phyloP scores from a whole-genome alignment of 2,329 filamentous ascomycete genomes.

The Neofusicoccum cordaticola region DNA sequence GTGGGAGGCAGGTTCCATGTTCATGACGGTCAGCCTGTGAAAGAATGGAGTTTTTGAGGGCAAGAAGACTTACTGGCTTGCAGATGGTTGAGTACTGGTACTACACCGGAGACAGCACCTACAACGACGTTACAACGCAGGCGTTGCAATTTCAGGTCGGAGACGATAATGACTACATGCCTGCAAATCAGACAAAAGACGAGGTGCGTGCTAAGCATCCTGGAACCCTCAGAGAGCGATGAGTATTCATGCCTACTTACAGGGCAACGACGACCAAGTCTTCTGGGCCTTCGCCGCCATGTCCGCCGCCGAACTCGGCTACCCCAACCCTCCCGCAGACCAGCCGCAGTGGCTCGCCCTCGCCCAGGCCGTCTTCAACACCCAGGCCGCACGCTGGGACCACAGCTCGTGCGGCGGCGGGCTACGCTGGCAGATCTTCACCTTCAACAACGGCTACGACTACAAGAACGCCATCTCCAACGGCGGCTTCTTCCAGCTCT shows the following conservation, averaged over 20 bases:
- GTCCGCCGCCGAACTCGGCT: slow-evolving; percentile 53
- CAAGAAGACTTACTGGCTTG: not conserved
- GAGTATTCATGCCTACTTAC: not conserved
- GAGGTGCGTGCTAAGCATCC: slow-evolving; percentile 1
- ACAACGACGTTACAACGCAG: slow-evolving; percentile 65
- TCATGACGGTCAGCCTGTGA: slow-evolving; percentile 2
- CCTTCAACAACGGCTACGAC: slow-evolving; percentile 33
- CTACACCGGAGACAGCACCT: slow-evolving; percentile 70
- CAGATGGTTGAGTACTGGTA: slow-evolving; percentile 80
- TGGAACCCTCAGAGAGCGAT: too few relatives aligned
- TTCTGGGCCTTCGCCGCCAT: slow-evolving; percentile 59
- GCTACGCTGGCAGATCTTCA: slow-evolving; percentile 37
- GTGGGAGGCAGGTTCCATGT: slow-evolving; percentile 75
- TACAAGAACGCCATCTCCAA: slow-evolving; percentile 41
- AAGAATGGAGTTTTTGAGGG: not conserved
- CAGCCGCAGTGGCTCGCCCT: slow-evolving; percentile 45
- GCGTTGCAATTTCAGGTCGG: slow-evolving; percentile 34
- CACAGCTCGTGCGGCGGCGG: slow-evolving; percentile 33
- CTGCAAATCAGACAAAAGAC: slow-evolving; percentile 35
- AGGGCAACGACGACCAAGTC: slow-evolving; percentile 57
- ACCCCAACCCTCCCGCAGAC: slow-evolving; percentile 39
- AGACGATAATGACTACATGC: slow-evolving; percentile 27
- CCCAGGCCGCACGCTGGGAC: slow-evolving; percentile 34
- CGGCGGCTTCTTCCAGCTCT: slow-evolving; percentile 38
- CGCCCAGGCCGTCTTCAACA: slow-evolving; percentile 40